Conservation (phyloP, 352 stramenopile species). For the Phytophthora sansomeana region DNA sequence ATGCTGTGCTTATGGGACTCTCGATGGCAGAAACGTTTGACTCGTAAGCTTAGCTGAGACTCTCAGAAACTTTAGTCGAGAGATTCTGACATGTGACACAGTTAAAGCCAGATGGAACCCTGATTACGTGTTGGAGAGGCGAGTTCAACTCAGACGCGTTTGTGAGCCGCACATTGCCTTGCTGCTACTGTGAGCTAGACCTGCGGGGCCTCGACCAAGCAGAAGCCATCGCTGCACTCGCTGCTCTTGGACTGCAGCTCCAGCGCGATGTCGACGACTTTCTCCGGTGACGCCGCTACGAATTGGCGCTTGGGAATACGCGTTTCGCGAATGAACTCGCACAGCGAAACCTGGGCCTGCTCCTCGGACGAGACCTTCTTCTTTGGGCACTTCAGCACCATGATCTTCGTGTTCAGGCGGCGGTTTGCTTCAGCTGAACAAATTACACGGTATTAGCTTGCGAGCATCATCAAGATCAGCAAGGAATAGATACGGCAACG, state of each 20-base stretch:
- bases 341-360: conserved; percentile 68
- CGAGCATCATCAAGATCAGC: not conserved
- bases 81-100: conserved; percentile 11
- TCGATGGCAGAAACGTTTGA: not conserved
- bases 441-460: conserved; percentile 19
- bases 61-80: conserved; percentile 1
- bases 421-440: conserved; percentile 68
- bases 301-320: conserved; percentile 47
- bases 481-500: conserved; percentile 21
- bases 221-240: conserved; percentile 87
- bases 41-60: too few relatives aligned
- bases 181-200: conserved; percentile 44
- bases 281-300: conserved; percentile 27
- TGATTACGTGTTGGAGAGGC: conserved; percentile 26
- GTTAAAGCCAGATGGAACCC: conserved; percentile 32
- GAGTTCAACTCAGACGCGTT: conserved; percentile 14
- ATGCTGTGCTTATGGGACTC: not conserved
- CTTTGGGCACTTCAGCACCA: conserved; percentile 77
- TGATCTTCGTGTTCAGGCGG: conserved; percentile 82
- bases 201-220: conserved; percentile 72
- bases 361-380: conserved; percentile 57
- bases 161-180: conserved; percentile 16
- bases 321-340: conserved; percentile 82
- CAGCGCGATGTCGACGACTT: conserved; percentile 41
- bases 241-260: conserved; percentile 75